Evolutionary conservation across 768 basidiomycete genomes (phyloP), one percentile per base, ranked within the genome.

Genomic region (Pulveroboletus ravenelii): DNA sequence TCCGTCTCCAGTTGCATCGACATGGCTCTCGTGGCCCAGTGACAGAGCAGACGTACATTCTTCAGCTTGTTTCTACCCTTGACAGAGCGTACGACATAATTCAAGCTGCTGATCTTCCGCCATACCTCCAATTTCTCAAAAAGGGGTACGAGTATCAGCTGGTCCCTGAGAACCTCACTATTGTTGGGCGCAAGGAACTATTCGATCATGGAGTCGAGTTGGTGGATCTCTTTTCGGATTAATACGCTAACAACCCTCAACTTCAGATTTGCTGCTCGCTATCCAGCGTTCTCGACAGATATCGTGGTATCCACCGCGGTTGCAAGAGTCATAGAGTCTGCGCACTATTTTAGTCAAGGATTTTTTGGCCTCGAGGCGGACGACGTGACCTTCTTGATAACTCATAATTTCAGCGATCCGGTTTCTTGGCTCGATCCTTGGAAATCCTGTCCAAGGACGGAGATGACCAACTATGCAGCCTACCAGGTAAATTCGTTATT

Each of bases 141-240:
- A 51, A 65, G 3, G 71, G 70, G 30, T 74, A 72, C 47, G 53
- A 55, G 41, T 65, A 64, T 30, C 58, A 63, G 10, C 58, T 73
- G 1, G 67, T 68, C 14, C 59, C 65, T 12, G 60, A 74, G 43
- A 62, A 68, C 41, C 62, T 76, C 35, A 73, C 74, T 2, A 50
- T 64, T 3, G 52, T 65, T 8, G 75, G 75, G 3, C 63, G 72
- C 9, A 45, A 58, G 49, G 54, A 74, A 54, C 56, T 74, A 15
- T 76, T 74, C 45, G 52, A 71, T 12, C 69, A 76, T 23, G 74
- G 74, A 3, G 66, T 71, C 18, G 54, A 63, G 73, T 73, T 47
- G 42, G 72, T 49, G 13, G n/a, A 12, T 39, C 34, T 29, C 41
- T 18, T 2, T 39, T 12, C 13, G 0, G 13, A 27, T 23, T 0